A percentile compares a stretch with the other conserved stretches of the same genome.
These are phyloP conservation scores for Staphylotrichum longicolle DNA, from an alignment of 495 filamentous ascomycete species.

Conservation along the genomic window DNA sequence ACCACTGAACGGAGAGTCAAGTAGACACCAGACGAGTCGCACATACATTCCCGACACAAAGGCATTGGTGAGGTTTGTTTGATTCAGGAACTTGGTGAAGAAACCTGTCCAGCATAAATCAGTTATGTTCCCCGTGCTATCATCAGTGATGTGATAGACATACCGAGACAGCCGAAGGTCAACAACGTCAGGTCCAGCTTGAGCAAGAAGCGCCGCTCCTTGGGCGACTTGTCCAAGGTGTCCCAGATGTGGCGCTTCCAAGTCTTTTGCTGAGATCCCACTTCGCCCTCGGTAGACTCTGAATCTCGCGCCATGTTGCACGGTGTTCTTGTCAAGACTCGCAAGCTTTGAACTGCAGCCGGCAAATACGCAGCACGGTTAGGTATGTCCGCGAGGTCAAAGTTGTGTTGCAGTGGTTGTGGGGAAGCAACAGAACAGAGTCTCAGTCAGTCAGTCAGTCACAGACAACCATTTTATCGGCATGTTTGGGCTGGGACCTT, in stretches of 20 bases:
- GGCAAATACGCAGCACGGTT: no score
- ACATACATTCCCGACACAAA: conserved; percentile 37
- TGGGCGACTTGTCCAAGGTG: conserved; percentile 58
- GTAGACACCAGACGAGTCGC: conserved; percentile 11
- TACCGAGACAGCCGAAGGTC: conserved; percentile 26
- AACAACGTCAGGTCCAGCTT: conserved; percentile 59
- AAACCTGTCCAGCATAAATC: conserved; percentile 31
- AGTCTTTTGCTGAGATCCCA: conserved; percentile 24
- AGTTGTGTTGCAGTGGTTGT: no score
- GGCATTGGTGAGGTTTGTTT: conserved; percentile 57
- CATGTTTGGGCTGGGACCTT: not conserved
- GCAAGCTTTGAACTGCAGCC: no score
- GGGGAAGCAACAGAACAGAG: no score
- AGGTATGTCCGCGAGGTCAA: no score
- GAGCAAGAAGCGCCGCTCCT: conserved; percentile 58
- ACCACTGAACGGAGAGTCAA: not conserved
- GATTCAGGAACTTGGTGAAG: conserved; percentile 60
- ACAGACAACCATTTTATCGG: no score
- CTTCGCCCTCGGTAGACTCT: not conserved
- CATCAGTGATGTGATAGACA: conserved; percentile 40
- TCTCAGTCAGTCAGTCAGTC: no score
- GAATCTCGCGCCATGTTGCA: not conserved
- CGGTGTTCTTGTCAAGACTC: not conserved
- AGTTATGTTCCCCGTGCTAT: conserved; percentile 28
- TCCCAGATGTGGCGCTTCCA: conserved; percentile 54